Evolutionary conservation across 208 protist genomes (phyloP), one percentile per base, ranked within the genome.

Genomic region (Acanthamoeba royreba): DNA sequence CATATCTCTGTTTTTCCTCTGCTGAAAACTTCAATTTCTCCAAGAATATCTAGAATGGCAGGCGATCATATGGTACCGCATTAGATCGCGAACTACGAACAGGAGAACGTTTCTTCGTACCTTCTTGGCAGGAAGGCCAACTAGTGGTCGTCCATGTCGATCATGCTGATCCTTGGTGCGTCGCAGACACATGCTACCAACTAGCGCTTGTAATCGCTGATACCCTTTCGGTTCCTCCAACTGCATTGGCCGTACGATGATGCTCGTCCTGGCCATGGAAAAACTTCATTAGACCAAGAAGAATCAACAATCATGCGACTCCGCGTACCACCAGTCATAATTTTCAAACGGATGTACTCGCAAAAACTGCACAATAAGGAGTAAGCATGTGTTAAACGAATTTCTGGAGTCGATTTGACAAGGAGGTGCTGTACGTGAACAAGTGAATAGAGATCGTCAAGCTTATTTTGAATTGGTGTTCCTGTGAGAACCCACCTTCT

Each of bases 391-490:
- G n/a, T n/a, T n/a, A n/a, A n/a, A n/a, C n/a, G n/a, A n/a, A n/a
- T n/a, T n/a, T n/a, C n/a, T n/a, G 45, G 8, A 96, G 61, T 3
- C 92, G 42, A 9, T 98, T 63, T 69, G 98, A 98, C 49, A 58
- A 58, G 15, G 22, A 58, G 13, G 49, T 58, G 13, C 15, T 28
- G 58, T 69, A 69, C 58, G 33, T 97, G 93, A 2, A 98, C 19
- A 17, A 98, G 72, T 13, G 94, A 96, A 47, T 93, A 97, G 7
- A 98, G 74, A 83, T 98, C 97, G 40, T 97, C 96, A 15, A 98
- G 61, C 46, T 95, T 92, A 87, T 98, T 98, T 87, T 97, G 96
- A 28, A 98, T 96, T 7, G 97, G 97, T 25, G 97, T 98, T 4
- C 97, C 97, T 4, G 96, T 97, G 35, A 97, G 77, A 25, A 74